Conservation (phyloP, 257 asterid genomes). For the Solanum tarijense region DNA sequence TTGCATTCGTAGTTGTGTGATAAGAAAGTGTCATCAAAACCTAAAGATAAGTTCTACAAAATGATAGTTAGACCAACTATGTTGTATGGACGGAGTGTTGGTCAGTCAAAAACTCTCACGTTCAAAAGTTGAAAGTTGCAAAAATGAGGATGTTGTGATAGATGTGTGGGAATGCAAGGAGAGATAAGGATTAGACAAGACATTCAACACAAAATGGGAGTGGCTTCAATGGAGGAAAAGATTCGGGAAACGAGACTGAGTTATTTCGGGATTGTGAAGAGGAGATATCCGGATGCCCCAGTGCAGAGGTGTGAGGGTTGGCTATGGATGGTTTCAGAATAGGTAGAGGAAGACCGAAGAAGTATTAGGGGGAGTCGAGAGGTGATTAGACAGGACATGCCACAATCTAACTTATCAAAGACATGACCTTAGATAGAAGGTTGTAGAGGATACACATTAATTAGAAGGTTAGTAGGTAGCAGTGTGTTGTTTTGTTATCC, state of each 20-base stretch:
- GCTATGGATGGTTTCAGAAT: background rate
- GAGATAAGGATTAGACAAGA: background rate
- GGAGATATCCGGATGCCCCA: background rate
- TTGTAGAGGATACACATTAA: background rate
- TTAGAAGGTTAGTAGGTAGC: background rate
- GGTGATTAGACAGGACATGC: background rate
- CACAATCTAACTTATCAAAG: background rate
- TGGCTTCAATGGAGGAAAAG: background rate
- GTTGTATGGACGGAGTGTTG: background rate
- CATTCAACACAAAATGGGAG: background rate
- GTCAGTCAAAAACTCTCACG: background rate
- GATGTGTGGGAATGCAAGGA: background rate
- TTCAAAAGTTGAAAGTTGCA: background rate
- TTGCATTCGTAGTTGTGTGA: background rate
- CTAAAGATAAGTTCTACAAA: background rate
- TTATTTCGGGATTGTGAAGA: background rate
- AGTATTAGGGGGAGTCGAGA: background rate
- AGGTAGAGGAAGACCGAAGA: background rate
- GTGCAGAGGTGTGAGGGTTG: background rate
- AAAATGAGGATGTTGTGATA: background rate
- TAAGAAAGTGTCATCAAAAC: background rate
- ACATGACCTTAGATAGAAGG: background rate
- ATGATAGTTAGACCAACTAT: background rate
- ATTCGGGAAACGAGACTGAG: background rate
- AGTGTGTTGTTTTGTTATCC: background rate